Base-by-base conservation (phyloP, 2,329 filamentous ascomycete genomes). In the Paecilomyces sp. region DNA sequence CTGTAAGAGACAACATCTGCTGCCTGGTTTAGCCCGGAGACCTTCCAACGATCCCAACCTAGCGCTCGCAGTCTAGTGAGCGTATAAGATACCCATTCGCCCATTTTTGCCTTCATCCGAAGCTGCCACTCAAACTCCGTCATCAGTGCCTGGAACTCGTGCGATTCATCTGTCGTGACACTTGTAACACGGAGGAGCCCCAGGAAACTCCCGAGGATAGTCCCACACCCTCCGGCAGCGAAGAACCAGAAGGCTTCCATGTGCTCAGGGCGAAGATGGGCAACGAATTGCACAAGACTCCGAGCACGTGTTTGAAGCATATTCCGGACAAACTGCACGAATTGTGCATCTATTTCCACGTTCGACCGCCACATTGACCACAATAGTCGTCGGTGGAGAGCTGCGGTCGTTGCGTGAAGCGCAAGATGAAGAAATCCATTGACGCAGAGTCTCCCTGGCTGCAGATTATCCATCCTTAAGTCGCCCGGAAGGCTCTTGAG, bases 241-340 rank as follows among this genome's bases (percentile, higher is more conserved):
- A 60, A 60, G 34, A 57, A 57, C 58, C 58, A 60, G 28, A 60
- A 60, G n/a, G 58, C 47, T 57, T 60, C 55, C 55, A 60, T 60
- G n/a, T 60, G 58, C n/a, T 60, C 58, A 1, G 58, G 58, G 7
- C 34, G 50, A 47, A 60, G 58, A 55, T 52, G 33, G 33, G 55
- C 54, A 28, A 60, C 22, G 22, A 60, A 60, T 57, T 60, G 33
- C 5, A 60, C 55, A 15, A 57, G 52, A 30, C 47, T 55, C 22
- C 15, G 33, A 15, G 58, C 58, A 24, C 58, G 55, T 34, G 55
- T 57, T 13, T 33, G 55, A 52, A 57, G 50, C 55, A 57, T 57
- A 47, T 33, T 33, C 12, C 58, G 55, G 25, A 57, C 54, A 15
- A 60, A 57, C 31, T 60, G 47, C 24, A 55, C 51, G 54, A 60